Conservation (phyloP, 805 yeast species). For the Zygosaccharomyces bailii region DNA sequence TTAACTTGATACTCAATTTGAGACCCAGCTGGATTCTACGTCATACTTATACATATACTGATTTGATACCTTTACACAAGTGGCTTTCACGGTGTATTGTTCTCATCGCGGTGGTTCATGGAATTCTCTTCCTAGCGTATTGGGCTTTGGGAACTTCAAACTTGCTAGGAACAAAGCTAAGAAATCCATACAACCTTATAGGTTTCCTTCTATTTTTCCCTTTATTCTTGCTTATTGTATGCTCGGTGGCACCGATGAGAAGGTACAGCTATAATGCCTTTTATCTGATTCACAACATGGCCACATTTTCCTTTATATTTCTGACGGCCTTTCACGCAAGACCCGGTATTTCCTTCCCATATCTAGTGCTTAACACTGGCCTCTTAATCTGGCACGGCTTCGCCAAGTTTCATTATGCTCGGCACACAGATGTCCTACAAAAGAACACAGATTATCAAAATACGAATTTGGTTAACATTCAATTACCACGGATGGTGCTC, state of each 20-base stretch:
- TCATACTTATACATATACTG: slow-evolving; percentile 47
- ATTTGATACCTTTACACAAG: slow-evolving; percentile 57
- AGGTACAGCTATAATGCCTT: slow-evolving; percentile 48
- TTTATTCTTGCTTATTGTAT: slow-evolving; percentile 38
- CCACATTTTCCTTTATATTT: slow-evolving; percentile 44
- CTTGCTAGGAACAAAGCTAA: slow-evolving; percentile 35
- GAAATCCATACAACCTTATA: slow-evolving; percentile 40
- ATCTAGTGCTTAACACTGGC: slow-evolving; percentile 23
- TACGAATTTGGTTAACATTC: slow-evolving; percentile 26
- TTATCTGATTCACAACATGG: slow-evolving; percentile 53
- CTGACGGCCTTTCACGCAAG: slow-evolving; percentile 61
- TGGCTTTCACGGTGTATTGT: slow-evolving; percentile 65
- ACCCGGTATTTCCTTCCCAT: slow-evolving; percentile 53
- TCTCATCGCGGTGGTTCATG: slow-evolving; percentile 46
- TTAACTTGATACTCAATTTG: slow-evolving; percentile 52
- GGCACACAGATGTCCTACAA: slow-evolving; percentile 13
- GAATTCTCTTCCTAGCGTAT: slow-evolving; percentile 47
- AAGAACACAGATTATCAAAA: slow-evolving; percentile 18
- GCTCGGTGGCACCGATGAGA: slow-evolving; percentile 51
- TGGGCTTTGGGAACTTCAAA: slow-evolving; percentile 45
- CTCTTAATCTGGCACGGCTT: slow-evolving; percentile 21
- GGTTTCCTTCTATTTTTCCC: slow-evolving; percentile 48
- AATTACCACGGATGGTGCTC: slow-evolving; percentile 29
- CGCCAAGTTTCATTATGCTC: slow-evolving; percentile 17
- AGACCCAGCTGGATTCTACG: slow-evolving; percentile 51